phyloP scores from a whole-genome alignment of 2,329 filamentous ascomycete genomes.

The Claviceps digitariae region DNA sequence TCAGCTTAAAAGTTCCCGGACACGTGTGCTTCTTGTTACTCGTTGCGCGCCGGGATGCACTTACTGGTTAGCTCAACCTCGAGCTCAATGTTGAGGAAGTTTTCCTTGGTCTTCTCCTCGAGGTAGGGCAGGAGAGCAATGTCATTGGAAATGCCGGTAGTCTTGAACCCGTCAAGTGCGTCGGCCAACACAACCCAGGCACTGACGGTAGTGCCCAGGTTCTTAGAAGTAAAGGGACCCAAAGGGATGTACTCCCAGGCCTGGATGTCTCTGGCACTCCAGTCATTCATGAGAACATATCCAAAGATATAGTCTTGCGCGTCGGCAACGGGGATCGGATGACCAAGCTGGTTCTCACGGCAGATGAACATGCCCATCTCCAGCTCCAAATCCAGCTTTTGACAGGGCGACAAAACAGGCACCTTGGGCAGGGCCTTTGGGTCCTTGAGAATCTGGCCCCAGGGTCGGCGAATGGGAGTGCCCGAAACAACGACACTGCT shows the following conservation, averaged over 20 bases:
- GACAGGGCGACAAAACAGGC: conserved; percentile 44
- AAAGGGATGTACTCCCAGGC: conserved; percentile 47
- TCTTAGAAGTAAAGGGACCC: conserved; percentile 50
- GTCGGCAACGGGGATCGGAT: conserved; percentile 49
- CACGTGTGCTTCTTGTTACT: background rate
- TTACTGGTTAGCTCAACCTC: conserved; percentile 26
- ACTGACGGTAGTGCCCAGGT: conserved; percentile 44
- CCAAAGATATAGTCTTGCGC: conserved; percentile 63
- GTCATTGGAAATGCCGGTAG: conserved; percentile 18
- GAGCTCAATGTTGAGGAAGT: conserved; percentile 23
- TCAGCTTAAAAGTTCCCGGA: background rate
- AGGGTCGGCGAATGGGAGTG: conserved; percentile 57
- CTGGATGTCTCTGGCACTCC: conserved; percentile 50
- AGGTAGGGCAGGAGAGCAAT: conserved; percentile 29
- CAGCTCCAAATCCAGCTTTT: conserved; percentile 59
- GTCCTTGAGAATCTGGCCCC: conserved; percentile 52
- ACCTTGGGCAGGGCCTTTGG: conserved; percentile 38
- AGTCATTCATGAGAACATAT: conserved; percentile 50
- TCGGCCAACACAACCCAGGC: conserved; percentile 50
- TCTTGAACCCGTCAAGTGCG: conserved; percentile 28
- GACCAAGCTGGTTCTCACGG: conserved; percentile 51
- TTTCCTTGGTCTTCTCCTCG: conserved; percentile 35
- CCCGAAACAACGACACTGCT: conserved; percentile 64
- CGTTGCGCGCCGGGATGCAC: conserved; percentile 7
- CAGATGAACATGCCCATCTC: conserved; percentile 67